Base-by-base conservation (phyloP, 176 grass and related monocot species). In the Triticum urartu region DNA sequence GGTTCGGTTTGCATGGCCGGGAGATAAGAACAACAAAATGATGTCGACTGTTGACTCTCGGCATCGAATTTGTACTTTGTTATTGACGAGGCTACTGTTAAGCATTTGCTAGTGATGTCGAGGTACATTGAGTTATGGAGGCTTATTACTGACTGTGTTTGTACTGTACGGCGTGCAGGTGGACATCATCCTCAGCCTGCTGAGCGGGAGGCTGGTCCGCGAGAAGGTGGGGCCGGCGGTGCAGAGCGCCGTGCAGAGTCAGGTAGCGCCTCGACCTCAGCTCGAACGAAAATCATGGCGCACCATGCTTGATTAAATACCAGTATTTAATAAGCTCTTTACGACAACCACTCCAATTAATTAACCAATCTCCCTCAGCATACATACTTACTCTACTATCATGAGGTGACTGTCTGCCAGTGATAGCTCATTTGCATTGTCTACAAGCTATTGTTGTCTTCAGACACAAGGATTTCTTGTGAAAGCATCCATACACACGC, bases 211-310 rank as follows among this genome's bases (percentile, higher is more conserved):
- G 77, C 87, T 95, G 33, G 93, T 98, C 28, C 86, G 91, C 14
- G 95, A 98, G 75, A 95, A 98, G 86, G 91, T 95, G 52, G 95
- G 89, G 2, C 89, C 86, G 1, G 93, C 89, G 1, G 91, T 93
- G 36, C 91, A 83, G 80, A 98, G 83, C 83, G 93, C 93, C 21
- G 87, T 98, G 38, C 87, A 81, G 89, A 95, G 93, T 85, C 93
- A 98, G 95, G 95, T 94, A 92, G 56, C 34, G 24, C 40, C 52
- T 90, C 80, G 7, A 20, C 61, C 68, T 40, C 75, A 81, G 8
- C 66, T 79, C 18, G 13, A 83, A 47, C 28, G n/a, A 83, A 50
- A 60, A 1, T 85, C 43, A 81, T 67, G 77, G 77, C 68, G 24
- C 25, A 45, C 28, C 28, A 26, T 62, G 34, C 54, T 79, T 26